Evolutionary conservation across 2,329 filamentous ascomycete genomes (phyloP).

Genomic region (Aschersonia sp.): DNA sequence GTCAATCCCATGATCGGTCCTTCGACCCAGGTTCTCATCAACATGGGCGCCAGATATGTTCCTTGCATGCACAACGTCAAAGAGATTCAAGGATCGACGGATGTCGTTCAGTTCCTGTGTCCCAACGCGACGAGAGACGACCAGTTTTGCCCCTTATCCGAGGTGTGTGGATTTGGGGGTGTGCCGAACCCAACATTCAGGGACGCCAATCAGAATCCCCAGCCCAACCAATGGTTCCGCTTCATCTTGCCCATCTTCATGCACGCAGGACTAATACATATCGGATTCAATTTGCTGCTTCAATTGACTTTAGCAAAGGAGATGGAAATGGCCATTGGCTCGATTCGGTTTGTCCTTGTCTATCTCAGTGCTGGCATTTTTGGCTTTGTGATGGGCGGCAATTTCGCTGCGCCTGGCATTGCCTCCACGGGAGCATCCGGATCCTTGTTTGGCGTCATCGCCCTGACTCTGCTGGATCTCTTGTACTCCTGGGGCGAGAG

Average conservation of each 20-base stretch:
- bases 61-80: conserved; percentile 86
- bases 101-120: conserved; percentile 54
- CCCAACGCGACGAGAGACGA: conserved; percentile 58
- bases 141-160: conserved; percentile 53
- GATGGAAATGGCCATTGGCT: conserved; percentile 83
- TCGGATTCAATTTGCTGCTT: conserved; percentile 86
- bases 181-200: conserved; percentile 52
- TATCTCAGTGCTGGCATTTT: conserved; percentile 90
- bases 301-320: conserved; percentile 83
- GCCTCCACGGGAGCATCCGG: conserved; percentile 84
- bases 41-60: conserved; percentile 86
- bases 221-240: conserved; percentile 89
- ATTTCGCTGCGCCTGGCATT: conserved; percentile 71
- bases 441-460: conserved; percentile 80
- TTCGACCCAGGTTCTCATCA: conserved; percentile 78
- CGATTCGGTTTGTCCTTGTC: conserved; percentile 74
- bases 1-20: conserved; percentile 98
- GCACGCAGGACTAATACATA: conserved; percentile 86
- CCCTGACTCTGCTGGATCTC: conserved; percentile 74
- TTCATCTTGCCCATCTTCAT: conserved; percentile 95
- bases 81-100: conserved; percentile 40
- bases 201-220: conserved; percentile 32
- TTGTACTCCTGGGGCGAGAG: conserved; percentile 86
- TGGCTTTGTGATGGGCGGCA: conserved; percentile 87
- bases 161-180: conserved; percentile 73